These are phyloP conservation scores for Gracilaria domingensis DNA, from an alignment of 23 red algal genomes.

Conservation along the genomic window DNA sequence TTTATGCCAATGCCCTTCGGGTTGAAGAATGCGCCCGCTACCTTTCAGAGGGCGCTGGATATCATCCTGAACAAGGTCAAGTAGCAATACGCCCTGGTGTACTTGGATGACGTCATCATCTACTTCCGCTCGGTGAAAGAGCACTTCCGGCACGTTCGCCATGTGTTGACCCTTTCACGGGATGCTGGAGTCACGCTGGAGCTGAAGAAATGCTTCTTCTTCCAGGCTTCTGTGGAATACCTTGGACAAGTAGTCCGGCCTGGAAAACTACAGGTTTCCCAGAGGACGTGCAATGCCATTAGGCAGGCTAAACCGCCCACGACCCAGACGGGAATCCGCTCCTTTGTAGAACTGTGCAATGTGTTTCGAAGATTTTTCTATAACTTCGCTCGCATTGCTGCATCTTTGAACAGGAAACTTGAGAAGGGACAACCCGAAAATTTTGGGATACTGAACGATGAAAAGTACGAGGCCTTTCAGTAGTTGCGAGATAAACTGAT, in stretches of 20 bases:
- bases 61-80: too few species aligned
- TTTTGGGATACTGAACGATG: too few species aligned
- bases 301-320: too few species aligned
- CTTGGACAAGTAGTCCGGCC: conserved; percentile 38
- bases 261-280: conserved; percentile 35
- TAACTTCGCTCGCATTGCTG: too few species aligned
- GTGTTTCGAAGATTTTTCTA: too few species aligned
- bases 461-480: too few species aligned
- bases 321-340: too few species aligned
- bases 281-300: not conserved
- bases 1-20: conserved; percentile 12
- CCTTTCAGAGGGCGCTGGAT: conserved; percentile 24
- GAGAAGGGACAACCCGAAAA: too few species aligned
- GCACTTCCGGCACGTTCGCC: not conserved
- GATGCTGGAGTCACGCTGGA: not conserved
- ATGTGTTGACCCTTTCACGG: not conserved
- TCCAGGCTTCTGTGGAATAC: conserved; percentile 37
- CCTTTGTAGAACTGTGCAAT: too few species aligned
- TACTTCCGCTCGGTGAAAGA: not conserved
- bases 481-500: too few species aligned
- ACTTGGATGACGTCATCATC: not conserved
- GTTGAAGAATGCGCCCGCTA: conserved; percentile 32
- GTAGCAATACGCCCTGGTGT: not conserved
- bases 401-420: too few species aligned
- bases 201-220: conserved; percentile 54